Evolutionary conservation across 495 filamentous ascomycete genomes (phyloP), one percentile per base, ranked within the genome.

Genomic region (Astrocystis sublimbata): DNA sequence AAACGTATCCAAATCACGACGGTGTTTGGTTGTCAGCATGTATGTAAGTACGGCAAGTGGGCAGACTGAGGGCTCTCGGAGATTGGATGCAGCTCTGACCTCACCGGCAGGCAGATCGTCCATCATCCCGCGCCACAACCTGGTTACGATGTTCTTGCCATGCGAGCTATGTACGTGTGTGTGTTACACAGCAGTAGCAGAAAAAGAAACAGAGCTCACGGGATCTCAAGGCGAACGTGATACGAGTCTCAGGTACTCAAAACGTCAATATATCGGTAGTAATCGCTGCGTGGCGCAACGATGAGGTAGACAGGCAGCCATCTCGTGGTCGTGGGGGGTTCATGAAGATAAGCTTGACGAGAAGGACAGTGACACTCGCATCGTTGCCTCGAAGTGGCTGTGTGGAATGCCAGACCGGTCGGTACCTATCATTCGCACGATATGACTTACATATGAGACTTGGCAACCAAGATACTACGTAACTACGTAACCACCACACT

Each of bases 141-240:
- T 33, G n/a, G 26, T n/a, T 45, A 35, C 12, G 8, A 19, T 10
- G 24, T 38, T 15, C 19, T 35, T 35, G 33, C 6, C 33, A 6
- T 13, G 33, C 13, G 33, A 36, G 6, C 13, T 13, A 19, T 49
- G 7, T 41, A 43, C 54, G 38, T 35, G 23, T 12, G 33, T 10
- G 54, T 30, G 40, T 43, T 17, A 45, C 54, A 45, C 38, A 45
- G 40, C 26, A 43, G 38, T n/a, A n/a, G n/a, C n/a, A n/a, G n/a
- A n/a, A n/a, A 40, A 33, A 40, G 13, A 19, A 17, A 19, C n/a
- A 43, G 41, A 57, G 40, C 26, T 26, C 43, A 9, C 9, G 52
- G 52, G 24, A n/a, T 12, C 31, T 21, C 23, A 10, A 28, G 17
- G 17, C 28, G 49, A 35, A 33, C 30, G 49, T 35, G 49, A 52